Evolutionary conservation across 73 alveolate species (phyloP).

Genomic region (Paramecium sexaurelia): DNA sequence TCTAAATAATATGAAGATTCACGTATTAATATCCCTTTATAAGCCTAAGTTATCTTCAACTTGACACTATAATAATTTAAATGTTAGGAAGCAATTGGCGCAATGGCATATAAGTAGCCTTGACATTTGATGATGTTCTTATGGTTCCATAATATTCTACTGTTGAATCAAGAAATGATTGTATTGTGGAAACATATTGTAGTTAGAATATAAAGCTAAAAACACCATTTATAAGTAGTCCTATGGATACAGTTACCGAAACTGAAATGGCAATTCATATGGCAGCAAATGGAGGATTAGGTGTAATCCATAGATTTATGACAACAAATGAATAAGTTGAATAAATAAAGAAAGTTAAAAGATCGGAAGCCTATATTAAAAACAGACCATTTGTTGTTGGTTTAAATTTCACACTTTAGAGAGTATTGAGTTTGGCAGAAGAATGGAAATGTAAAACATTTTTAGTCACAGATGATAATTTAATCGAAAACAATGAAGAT

Average conservation of each 20-base stretch:
- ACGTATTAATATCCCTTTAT: background rate
- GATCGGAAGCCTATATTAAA: conserved; percentile 58
- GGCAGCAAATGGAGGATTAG: conserved; percentile 72
- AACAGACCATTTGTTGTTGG: conserved; percentile 48
- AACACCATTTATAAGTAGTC: conserved; percentile 62
- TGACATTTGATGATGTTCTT: conserved; percentile 69
- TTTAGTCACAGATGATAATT: conserved; percentile 60
- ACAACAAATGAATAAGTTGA: conserved; percentile 44
- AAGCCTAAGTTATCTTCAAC: background rate
- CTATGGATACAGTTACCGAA: conserved; percentile 75
- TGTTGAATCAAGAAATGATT: conserved; percentile 45
- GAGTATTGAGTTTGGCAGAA: background rate
- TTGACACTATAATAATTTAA: background rate
- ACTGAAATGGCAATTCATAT: conserved; percentile 68
- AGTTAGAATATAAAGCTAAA: conserved; percentile 63
- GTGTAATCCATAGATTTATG: conserved; percentile 69
- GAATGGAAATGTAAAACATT: conserved; percentile 59
- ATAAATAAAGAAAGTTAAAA: conserved; percentile 60
- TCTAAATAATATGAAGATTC: background rate
- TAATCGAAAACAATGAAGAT: background rate
- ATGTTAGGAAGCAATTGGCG: conserved; percentile 45
- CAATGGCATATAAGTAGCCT: conserved; percentile 37
- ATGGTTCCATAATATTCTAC: conserved; percentile 70
- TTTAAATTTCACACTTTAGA: background rate
- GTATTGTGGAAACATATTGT: conserved; percentile 47